Conservation (phyloP, 176 grass and related monocot species). For the Carex parvula region DNA sequence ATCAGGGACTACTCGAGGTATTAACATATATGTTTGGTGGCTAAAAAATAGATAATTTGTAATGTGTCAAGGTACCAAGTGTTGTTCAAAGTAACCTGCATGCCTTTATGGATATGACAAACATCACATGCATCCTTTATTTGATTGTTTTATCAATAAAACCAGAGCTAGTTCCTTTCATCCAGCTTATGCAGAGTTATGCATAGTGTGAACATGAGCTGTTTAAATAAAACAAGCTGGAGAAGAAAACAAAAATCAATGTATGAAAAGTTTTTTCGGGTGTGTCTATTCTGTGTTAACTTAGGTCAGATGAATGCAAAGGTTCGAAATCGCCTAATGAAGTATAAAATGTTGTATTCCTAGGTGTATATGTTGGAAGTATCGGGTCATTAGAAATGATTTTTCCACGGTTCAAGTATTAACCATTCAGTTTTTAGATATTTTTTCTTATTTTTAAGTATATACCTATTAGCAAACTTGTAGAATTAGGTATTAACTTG, state of each 20-base stretch:
- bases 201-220: not conserved
- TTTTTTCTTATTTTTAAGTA: not conserved
- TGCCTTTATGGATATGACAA: not conserved
- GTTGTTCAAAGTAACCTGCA: not conserved
- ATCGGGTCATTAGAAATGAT: too few species aligned
- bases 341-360: not conserved
- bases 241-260: not conserved
- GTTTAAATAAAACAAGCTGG: not conserved
- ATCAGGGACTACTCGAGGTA: not conserved
- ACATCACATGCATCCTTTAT: not conserved
- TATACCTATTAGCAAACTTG: not conserved
- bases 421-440: not conserved
- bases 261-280: not conserved
- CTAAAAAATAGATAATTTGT: not conserved
- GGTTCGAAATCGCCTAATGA: not conserved
- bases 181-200: not conserved
- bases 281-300: not conserved
- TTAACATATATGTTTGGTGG: not conserved
- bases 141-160: constrained; percentile 1
- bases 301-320: not conserved
- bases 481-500: not conserved
- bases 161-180: not conserved
- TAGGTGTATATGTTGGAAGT: too few species aligned
- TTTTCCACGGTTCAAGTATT: not conserved
- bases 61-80: not conserved